A percentile compares a stretch with the other conserved stretches of the same genome.
Evolutionary conservation across 2,329 filamentous ascomycete species (phyloP).

Genomic region (Cylindrodendrum hubeiense): DNA sequence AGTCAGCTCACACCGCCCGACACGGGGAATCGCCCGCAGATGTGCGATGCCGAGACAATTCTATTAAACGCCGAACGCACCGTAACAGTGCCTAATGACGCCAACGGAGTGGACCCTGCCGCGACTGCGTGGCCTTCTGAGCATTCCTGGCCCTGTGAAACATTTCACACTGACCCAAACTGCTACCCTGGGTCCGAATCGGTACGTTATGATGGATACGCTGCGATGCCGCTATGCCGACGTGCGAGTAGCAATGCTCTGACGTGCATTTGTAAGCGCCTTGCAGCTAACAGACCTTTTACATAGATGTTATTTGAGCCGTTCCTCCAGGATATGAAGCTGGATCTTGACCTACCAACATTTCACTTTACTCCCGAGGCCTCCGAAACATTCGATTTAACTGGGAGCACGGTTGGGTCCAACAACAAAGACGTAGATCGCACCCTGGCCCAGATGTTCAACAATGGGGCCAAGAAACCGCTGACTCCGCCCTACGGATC

Average conservation of each 20-base stretch:
- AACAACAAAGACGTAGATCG: conserved; percentile 10
- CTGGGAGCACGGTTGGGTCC: neutral
- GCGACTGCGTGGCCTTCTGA: conserved; percentile 15
- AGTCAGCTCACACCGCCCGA: conserved; percentile 16
- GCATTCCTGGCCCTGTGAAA: conserved; percentile 12
- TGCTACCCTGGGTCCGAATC: conserved; percentile 11
- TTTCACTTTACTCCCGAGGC: conserved; percentile 16
- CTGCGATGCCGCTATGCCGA: too few species aligned
- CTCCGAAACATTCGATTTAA: conserved; percentile 7
- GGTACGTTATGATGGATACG: too few species aligned
- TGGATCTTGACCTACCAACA: conserved; percentile 16
- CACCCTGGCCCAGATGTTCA: conserved; percentile 1
- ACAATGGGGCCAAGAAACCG: neutral
- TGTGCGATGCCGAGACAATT: conserved; percentile 6
- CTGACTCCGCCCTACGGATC: neutral
- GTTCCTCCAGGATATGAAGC: conserved; percentile 14
- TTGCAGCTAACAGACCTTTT: conserved; percentile 3
- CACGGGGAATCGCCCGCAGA: neutral
- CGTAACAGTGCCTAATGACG: conserved; percentile 4
- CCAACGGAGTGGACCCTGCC: conserved; percentile 9
- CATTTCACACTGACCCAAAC: conserved; percentile 6
- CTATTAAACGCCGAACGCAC: conserved; percentile 1
- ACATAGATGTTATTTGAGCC: conserved; percentile 15
- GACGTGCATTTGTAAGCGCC: too few species aligned
- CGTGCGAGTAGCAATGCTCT: too few species aligned